phyloP scores from a whole-genome alignment of 2,329 filamentous ascomycete genomes.

The Cryphonectria carpinicola region DNA sequence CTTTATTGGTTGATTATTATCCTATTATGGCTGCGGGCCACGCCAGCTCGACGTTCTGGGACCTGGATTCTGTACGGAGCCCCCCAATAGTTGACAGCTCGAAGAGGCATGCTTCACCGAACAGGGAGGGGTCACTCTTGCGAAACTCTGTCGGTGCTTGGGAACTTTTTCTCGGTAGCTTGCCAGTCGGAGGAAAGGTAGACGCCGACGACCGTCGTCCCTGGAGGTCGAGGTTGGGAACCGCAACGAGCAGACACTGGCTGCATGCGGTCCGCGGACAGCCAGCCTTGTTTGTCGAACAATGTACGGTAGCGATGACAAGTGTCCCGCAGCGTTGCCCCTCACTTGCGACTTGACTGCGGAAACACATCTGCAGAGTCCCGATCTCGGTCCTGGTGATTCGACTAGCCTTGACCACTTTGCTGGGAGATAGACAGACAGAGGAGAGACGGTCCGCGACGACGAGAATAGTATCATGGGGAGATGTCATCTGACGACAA shows the following conservation, averaged over 20 bases:
- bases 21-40: not conserved
- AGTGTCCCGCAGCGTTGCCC: not conserved
- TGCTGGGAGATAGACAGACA: not conserved
- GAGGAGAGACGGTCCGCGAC: not conserved
- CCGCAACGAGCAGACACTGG: not conserved
- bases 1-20: not conserved
- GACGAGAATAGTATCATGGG: not conserved
- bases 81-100: not conserved
- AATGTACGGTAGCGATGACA: conserved; percentile 6
- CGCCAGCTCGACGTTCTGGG: conserved; percentile 1
- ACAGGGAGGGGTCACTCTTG: not conserved
- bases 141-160: not conserved
- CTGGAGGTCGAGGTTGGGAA: not conserved
- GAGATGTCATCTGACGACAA: not conserved
- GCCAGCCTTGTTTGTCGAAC: not conserved
- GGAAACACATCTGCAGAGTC: not conserved
- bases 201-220: not conserved
- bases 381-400: not conserved
- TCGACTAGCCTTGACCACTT: not conserved
- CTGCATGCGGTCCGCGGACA: not conserved
- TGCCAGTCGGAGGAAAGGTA: not conserved
- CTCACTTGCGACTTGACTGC: not conserved
- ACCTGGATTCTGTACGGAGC: conserved; percentile 2
- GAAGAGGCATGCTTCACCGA: conserved; percentile 9
- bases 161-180: conserved; percentile 11